These are phyloP conservation scores for Penicillium cosmopolitanum DNA, from an alignment of 495 filamentous ascomycete genomes.

Conservation along the genomic window DNA sequence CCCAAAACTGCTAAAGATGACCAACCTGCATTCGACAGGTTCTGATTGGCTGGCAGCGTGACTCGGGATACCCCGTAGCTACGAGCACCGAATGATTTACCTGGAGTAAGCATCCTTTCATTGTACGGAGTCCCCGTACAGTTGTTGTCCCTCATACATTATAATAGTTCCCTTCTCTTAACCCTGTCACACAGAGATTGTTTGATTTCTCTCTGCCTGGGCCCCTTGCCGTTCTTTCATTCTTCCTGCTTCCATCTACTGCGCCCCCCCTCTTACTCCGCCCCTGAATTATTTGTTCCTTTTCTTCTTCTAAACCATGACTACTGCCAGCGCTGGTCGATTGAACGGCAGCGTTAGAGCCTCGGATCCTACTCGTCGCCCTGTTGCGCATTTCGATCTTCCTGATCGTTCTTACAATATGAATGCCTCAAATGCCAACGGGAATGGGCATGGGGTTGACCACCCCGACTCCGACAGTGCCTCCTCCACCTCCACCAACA, in stretches of 20 bases:
- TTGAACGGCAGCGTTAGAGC: conserved; percentile 20
- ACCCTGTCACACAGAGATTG: too few relatives aligned
- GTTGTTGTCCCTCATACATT: not conserved
- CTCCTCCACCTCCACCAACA: conserved; percentile 25
- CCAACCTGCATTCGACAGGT: not conserved
- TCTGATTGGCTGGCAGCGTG: conserved; percentile 3
- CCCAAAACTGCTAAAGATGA: not conserved
- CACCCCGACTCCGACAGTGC: conserved; percentile 25
- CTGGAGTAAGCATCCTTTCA: not conserved
- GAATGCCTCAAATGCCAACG: conserved; percentile 2
- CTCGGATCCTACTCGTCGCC: conserved; percentile 14
- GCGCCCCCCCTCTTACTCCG: not conserved
- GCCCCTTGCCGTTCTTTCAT: not conserved
- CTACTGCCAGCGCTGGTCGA: conserved; percentile 14
- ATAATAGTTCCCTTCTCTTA: too few relatives aligned
- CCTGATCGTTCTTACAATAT: conserved; percentile 15
- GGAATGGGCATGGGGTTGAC: conserved; percentile 23
- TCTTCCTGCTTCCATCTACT: not conserved
- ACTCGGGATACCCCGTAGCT: conserved; percentile 3
- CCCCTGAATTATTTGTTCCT: conserved; percentile 15
- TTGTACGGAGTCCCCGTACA: not conserved
- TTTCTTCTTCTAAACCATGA: conserved; percentile 15
- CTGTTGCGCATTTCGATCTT: conserved; percentile 31
- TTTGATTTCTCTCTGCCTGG: too few relatives aligned
- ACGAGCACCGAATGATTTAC: not conserved